These are phyloP conservation scores for Penicillium malachiteum DNA, from an alignment of 495 filamentous ascomycete genomes.

Conservation along the genomic window DNA sequence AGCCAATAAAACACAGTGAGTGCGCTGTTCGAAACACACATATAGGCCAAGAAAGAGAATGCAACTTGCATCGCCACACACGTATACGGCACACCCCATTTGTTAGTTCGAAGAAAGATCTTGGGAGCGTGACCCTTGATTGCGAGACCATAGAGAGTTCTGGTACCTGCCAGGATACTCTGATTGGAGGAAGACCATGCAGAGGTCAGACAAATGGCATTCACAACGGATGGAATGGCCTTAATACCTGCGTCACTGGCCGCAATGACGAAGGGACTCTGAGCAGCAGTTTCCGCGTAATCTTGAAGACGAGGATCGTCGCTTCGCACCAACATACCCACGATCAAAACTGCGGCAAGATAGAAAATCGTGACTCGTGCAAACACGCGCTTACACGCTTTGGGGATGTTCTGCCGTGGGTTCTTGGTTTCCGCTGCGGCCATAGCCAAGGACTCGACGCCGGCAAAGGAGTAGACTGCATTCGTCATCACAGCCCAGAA, in stretches of 20 bases:
- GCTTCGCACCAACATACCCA: constrained; percentile 51
- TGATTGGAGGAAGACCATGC: constrained; percentile 53
- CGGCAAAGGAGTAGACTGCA: constrained; percentile 59
- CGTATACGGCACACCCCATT: constrained; percentile 60
- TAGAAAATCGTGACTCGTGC: constrained; percentile 45
- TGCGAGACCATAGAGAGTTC: constrained; percentile 47
- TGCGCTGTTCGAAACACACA: constrained; percentile 56
- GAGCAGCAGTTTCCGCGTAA: constrained; percentile 33
- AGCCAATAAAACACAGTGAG: constrained; percentile 63
- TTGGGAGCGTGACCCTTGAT: constrained; percentile 45
- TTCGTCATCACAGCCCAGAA: constrained; percentile 61
- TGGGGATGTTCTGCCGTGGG: constrained; percentile 45
- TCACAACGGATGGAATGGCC: constrained; percentile 51
- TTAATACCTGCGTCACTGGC: constrained; percentile 40
- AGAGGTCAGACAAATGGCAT: constrained; percentile 47
- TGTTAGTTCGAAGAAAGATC: constrained; percentile 55
- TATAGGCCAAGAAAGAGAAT: constrained; percentile 59
- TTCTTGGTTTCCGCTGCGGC: constrained; percentile 50
- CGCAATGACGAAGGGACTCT: constrained; percentile 58
- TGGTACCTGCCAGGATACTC: constrained; percentile 46
- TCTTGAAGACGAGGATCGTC: constrained; percentile 46
- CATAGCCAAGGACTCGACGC: constrained; percentile 53
- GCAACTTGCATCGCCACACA: constrained; percentile 52
- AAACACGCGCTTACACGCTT: constrained; percentile 46
- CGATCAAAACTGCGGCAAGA: constrained; percentile 41